These are phyloP conservation scores for Syncephalastrum racemosum DNA, from an alignment of 371 early-diverging fungal species.

Conservation along the genomic window DNA sequence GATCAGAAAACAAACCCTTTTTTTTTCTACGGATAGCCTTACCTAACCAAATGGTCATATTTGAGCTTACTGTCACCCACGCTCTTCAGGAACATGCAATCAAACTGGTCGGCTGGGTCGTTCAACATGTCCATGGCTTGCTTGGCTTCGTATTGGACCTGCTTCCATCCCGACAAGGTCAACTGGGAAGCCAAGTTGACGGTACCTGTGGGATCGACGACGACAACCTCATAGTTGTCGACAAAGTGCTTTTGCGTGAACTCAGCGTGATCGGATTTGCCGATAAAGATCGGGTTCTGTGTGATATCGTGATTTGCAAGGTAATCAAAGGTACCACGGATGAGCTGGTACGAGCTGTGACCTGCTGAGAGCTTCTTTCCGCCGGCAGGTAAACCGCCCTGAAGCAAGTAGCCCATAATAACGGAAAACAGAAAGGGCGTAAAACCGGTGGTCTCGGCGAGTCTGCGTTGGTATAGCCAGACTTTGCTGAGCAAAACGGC, in stretches of 20 bases:
- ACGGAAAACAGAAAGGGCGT: conserved; percentile 81
- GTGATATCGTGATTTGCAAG: conserved; percentile 78
- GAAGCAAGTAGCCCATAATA: conserved; percentile 84
- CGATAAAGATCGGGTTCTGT: conserved; percentile 70
- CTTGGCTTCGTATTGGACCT: conserved; percentile 66
- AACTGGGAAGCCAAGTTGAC: conserved; percentile 78
- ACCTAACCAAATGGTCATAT: conserved; percentile 66
- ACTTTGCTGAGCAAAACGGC: conserved; percentile 79
- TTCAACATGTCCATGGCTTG: conserved; percentile 63
- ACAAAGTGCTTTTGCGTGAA: conserved; percentile 64
- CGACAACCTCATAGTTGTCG: conserved; percentile 68
- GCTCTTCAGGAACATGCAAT: conserved; percentile 69
- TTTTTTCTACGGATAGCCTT: conserved; percentile 1
- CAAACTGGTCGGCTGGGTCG: conserved; percentile 70
- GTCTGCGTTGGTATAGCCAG: conserved; percentile 83
- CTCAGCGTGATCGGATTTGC: conserved; percentile 40
- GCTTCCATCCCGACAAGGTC: conserved; percentile 51
- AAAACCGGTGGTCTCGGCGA: conserved; percentile 47
- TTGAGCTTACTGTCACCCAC: conserved; percentile 60
- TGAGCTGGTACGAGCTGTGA: conserved; percentile 85
- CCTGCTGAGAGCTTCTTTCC: conserved; percentile 63
- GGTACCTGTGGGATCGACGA: conserved; percentile 83
- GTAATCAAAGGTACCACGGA: conserved; percentile 84
- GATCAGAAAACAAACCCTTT: conserved; percentile 3
- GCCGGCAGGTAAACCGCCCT: conserved; percentile 58